Base-by-base conservation (phyloP, 306 rosid genomes). In the Lathyrus oleraceus region DNA sequence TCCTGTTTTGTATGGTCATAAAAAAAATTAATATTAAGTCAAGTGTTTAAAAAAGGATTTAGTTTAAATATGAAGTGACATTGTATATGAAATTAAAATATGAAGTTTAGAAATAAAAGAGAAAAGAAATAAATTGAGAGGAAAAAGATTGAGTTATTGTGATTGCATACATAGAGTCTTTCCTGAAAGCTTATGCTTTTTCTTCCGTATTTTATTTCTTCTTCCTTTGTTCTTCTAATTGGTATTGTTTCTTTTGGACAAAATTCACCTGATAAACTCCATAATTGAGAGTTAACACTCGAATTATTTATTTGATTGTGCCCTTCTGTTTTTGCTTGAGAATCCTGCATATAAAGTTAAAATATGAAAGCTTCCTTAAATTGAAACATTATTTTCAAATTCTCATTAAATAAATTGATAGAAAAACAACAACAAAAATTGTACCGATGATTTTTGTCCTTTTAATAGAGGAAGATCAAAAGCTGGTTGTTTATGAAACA, bases 201-300 rank as follows among this genome's bases (percentile, higher is more conserved):
- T 77, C 85, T 88, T 80, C 97, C 98, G 79, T 79, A 93, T 74
- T 81, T 81, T 67, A 93, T 66, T 47, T 93, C 98, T 40, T 78
- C 19, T 32, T 84, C 89, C 21, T 73, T 84, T 36, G 94, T 88
- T 79, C 98, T 87, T 78, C 96, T 78, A 1, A 93, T 83, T 21
- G 96, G 97, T 43, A 93, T 61, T 2, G 97, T 85, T 64, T 94
- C 97, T 74, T 81, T 84, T 0, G 96, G 96, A 48, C 98, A 93
- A 16, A 81, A 78, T 39, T 85, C 87, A 0, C 90, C 96, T 2
- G 85, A 78, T 19, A 61, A 59, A 12, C 84, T 82, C 97, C 97
- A 90, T 32, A 76, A 35, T 70, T 88, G 97, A 61, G 69, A 83
- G 2, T 81, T 75, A 39, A 87, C 91, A 39, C 49, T 63, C 6